Evolutionary conservation across 371 early-diverging fungal genomes (phyloP).

Genomic region (Polyrhizophydium stewartii): DNA sequence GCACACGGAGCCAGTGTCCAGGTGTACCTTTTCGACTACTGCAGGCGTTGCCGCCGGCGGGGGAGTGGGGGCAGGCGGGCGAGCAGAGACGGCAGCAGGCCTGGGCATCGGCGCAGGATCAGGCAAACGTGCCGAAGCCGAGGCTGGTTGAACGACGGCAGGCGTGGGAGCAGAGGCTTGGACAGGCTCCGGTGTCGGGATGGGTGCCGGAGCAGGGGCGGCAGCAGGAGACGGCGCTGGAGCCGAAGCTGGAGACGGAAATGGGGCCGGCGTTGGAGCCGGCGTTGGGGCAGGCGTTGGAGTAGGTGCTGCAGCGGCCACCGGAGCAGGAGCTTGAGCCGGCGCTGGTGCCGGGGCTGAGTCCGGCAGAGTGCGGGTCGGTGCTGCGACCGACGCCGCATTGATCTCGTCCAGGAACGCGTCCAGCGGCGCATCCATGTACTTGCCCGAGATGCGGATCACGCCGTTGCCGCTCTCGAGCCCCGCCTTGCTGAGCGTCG

Average conservation of each 20-base stretch:
- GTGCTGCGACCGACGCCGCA: constrained; percentile 4
- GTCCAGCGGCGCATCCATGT: constrained; percentile 39
- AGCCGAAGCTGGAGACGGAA: neutral
- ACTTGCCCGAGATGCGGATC: constrained; percentile 45
- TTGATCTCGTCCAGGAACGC: constrained; percentile 39
- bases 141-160: neutral
- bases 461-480: constrained; percentile 45
- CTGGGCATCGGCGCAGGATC: neutral
- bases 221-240: too few relatives aligned
- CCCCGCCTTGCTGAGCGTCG: constrained; percentile 40
- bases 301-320: constrained; percentile 3
- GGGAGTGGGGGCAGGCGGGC: too few relatives aligned
- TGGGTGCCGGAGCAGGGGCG: neutral
- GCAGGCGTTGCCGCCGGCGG: too few relatives aligned
- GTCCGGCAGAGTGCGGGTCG: neutral
- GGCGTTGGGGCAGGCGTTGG: neutral
- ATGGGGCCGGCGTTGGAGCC: neutral
- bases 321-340: constrained; percentile 1
- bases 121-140: neutral
- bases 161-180: neutral
- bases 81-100: neutral
- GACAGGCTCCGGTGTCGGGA: too few relatives aligned
- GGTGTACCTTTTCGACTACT: too few relatives aligned
- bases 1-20: too few relatives aligned
- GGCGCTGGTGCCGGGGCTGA: neutral